These are phyloP conservation scores for Populus deltoides DNA, from an alignment of 345 rosid species.

Conservation along the genomic window DNA sequence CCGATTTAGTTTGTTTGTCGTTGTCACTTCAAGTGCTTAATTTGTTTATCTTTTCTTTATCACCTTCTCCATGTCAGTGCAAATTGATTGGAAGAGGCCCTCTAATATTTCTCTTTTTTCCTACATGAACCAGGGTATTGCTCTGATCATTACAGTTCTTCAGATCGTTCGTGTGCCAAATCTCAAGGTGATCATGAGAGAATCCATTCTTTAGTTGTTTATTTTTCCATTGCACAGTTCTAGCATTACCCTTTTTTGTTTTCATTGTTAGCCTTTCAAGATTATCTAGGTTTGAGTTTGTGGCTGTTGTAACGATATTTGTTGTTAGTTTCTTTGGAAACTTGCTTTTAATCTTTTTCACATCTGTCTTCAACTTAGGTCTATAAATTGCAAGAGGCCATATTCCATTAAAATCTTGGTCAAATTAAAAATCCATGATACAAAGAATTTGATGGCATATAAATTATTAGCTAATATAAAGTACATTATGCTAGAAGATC, in stretches of 20 bases:
- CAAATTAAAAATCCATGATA: not conserved
- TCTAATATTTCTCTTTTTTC: constrained; percentile 14
- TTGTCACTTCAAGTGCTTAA: not conserved
- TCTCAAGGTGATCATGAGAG: constrained; percentile 63
- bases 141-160: constrained; percentile 91
- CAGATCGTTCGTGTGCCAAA: constrained; percentile 92
- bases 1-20: not conserved
- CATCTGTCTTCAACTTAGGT: not conserved
- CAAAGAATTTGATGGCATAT: not conserved
- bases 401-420: not conserved
- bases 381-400: not conserved
- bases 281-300: not conserved
- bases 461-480: not conserved
- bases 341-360: not conserved
- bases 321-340: not conserved
- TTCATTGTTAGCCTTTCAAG: not conserved
- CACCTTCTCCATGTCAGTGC: not conserved
- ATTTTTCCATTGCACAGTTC: not conserved
- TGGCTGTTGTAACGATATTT: not conserved
- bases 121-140: constrained; percentile 63
- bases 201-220: constrained; percentile 9
- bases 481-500: not conserved
- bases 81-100: not conserved
- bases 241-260: not conserved
- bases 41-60: not conserved